Evolutionary conservation across 192 early-diverging fungal genomes (phyloP).

Genomic region (Neocallimastix lanati): DNA sequence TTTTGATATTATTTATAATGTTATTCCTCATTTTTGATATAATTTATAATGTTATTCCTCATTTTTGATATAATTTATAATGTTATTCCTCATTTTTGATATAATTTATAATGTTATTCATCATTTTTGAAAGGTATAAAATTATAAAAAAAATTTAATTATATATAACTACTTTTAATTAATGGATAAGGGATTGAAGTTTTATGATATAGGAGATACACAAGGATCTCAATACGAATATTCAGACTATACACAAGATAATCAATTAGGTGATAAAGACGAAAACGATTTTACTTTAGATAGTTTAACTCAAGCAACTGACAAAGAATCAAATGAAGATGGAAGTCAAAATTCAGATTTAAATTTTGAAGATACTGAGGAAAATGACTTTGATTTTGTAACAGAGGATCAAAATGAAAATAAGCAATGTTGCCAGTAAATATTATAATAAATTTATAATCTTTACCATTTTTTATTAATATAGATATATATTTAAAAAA

Average conservation of each 20-base stretch:
- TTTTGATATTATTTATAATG: too few species aligned
- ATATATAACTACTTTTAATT: not conserved
- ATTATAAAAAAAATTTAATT: not conserved
- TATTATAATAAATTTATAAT: not conserved
- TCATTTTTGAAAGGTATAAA: not conserved
- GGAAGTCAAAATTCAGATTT: not conserved
- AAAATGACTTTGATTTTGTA: not conserved
- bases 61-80: too few species aligned
- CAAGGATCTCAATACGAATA: conserved; percentile 51
- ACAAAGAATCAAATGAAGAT: not conserved
- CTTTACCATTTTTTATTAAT: too few species aligned
- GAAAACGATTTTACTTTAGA: not conserved
- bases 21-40: too few species aligned
- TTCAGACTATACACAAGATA: conserved; percentile 27
- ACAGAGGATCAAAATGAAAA: not conserved
- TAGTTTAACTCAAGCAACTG: not conserved
- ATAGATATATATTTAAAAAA: too few species aligned
- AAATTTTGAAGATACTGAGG: not conserved
- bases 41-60: too few species aligned
- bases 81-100: too few species aligned
- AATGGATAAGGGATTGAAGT: not conserved
- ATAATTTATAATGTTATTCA: too few species aligned
- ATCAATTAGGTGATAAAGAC: conserved; percentile 7
- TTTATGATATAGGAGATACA: conserved; percentile 13
- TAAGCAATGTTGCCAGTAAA: not conserved